A percentile compares a stretch with the other conserved stretches of the same genome.
phyloP scores from a whole-genome alignment of 225 moss, liverwort and hornwort genomes.

The Straminergon stramineum region DNA sequence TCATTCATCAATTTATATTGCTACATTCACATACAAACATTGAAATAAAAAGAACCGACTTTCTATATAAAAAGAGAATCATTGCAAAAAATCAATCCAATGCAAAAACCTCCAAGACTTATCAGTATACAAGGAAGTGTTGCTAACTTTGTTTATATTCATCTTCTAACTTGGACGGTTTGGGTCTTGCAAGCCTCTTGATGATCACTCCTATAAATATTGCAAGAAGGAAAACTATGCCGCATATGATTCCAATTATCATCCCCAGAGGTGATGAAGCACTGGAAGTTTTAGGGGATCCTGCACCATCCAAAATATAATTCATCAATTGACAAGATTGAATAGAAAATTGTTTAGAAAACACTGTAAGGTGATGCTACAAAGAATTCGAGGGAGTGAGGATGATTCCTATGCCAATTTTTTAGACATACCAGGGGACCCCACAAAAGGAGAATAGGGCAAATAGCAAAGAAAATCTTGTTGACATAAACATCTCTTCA shows the following conservation, averaged over 20 bases:
- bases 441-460: not conserved
- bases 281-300: no score
- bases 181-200: not conserved
- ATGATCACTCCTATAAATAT: not conserved
- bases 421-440: not conserved
- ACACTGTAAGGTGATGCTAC: no score
- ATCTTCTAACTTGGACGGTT: not conserved
- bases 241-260: not conserved
- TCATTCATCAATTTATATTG: not conserved
- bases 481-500: not conserved
- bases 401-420: no score
- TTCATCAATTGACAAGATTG: no score
- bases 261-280: not conserved
- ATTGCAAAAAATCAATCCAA: not conserved
- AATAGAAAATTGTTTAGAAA: no score
- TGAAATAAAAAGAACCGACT: not conserved
- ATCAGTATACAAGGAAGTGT: not conserved
- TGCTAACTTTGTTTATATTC: not conserved
- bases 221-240: not conserved
- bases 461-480: not conserved
- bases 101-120: not conserved
- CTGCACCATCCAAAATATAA: no score
- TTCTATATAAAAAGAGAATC: not conserved
- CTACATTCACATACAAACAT: not conserved
- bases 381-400: no score